These are phyloP conservation scores for Malus asiatica DNA, from an alignment of 306 rosid genomes.

Conservation along the genomic window DNA sequence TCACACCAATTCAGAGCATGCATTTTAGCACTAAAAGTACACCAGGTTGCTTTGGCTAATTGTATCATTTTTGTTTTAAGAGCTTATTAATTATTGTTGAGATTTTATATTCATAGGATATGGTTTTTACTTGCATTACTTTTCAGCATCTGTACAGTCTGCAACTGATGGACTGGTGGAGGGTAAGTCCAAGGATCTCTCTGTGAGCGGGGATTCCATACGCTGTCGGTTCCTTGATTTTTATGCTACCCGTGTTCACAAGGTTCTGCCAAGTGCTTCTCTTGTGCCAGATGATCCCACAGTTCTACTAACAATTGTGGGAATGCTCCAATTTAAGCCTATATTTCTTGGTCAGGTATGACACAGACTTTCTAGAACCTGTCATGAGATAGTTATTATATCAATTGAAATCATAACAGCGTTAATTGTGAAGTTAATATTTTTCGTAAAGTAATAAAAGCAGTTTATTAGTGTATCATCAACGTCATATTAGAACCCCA, in stretches of 20 bases:
- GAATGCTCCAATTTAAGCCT: slow-evolving; percentile 97
- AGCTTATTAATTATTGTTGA: not conserved
- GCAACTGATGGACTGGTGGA: slow-evolving; percentile 28
- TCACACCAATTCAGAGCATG: slow-evolving; percentile 9
- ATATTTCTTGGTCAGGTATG: slow-evolving; percentile 79
- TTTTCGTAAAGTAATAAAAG: not conserved
- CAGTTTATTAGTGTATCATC: not conserved
- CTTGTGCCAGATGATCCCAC: slow-evolving; percentile 92
- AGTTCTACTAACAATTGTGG: slow-evolving; percentile 86
- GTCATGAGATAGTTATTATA: not conserved
- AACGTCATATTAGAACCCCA: not conserved
- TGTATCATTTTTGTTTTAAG: slow-evolving; percentile 9
- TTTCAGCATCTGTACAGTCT: slow-evolving; percentile 55
- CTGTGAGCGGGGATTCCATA: slow-evolving; percentile 67
- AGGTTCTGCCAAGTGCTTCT: slow-evolving; percentile 83
- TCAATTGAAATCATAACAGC: not conserved
- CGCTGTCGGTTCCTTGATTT: slow-evolving; percentile 56
- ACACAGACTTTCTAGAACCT: not conserved
- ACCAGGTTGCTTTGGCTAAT: slow-evolving; percentile 35
- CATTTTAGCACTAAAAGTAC: slow-evolving; percentile 30
- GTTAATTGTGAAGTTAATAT: too few relatives aligned
- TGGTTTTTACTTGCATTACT: slow-evolving; percentile 15
- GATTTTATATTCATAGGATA: slow-evolving; percentile 5
- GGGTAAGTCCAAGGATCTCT: slow-evolving; percentile 29
- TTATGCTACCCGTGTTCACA: slow-evolving; percentile 81